Base-by-base conservation (phyloP, 2,329 filamentous ascomycete genomes). In the Alternaria sp. region DNA sequence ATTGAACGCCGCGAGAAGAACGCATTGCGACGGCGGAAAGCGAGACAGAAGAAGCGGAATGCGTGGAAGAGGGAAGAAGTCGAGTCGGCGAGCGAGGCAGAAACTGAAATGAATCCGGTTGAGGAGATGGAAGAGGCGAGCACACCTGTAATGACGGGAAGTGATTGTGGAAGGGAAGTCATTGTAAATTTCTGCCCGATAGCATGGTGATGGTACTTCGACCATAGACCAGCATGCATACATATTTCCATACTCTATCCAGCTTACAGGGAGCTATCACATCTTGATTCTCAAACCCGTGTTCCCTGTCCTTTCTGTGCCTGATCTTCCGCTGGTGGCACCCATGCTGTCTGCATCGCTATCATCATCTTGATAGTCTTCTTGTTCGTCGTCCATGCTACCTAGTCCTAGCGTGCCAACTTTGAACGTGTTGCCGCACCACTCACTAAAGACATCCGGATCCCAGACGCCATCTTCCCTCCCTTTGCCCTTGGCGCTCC, bases 381-480 rank as follows among this genome's bases (percentile, higher is more conserved):
- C 61, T 43, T 69, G 69, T 6, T 61, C 64, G 14, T 63, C 45
- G 30, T 60, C 44, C 53, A 69, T 53, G 44, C 77, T 71, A 5
- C 74, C 76, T 44, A 79, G 66, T 2, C 80, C 79, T 57, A 82
- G 64, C 53, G 74, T 80, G 0, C 86, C 85, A 15, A 89, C 86
- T 53, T 82, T 82, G 75, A 91, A 91, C 3, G 89, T 81, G 41
- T 82, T 81, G 60, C 85, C 85, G 65, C 86, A 87, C 84, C 88
- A 90, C 70, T 89, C 88, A 2, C 82, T 84, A 77, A 91, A 91
- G 6, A 86, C 86, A 66, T 90, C 87, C 7, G 87, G 83, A 74
- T 90, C 88, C 88, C 88, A 90, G 6, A 90, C 83, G 41, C 86
- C 87, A 72, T 88, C 86, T 70, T 88, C 87, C 43, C 86, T 81